These are phyloP conservation scores for Schizothecium vesticola DNA, from an alignment of 495 filamentous ascomycete genomes.

Conservation along the genomic window DNA sequence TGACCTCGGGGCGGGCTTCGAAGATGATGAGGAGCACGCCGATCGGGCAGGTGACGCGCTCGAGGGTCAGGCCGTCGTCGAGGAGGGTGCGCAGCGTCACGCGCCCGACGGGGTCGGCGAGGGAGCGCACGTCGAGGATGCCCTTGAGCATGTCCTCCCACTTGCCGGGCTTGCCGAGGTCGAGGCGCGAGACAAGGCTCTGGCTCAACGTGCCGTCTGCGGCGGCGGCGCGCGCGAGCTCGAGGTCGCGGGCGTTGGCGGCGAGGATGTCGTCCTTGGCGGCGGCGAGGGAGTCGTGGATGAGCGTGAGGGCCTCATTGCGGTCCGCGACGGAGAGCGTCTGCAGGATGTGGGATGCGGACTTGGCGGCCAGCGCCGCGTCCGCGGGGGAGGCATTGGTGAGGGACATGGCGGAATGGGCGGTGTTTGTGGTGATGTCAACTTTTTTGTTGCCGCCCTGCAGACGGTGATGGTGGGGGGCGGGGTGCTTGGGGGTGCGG, in stretches of 20 bases:
- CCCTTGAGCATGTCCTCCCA: conserved; percentile 98
- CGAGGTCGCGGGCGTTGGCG: conserved; percentile 80
- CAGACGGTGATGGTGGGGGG: not conserved
- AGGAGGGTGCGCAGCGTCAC: conserved; percentile 75
- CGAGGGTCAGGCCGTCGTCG: conserved; percentile 81
- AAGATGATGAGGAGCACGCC: conserved; percentile 96
- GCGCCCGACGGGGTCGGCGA: conserved; percentile 90
- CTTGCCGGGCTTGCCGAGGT: conserved; percentile 79
- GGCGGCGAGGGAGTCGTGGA: conserved; percentile 63
- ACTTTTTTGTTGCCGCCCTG: conserved; percentile 4
- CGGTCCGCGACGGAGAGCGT: conserved; percentile 59
- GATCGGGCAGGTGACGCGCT: conserved; percentile 87
- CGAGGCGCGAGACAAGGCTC: conserved; percentile 86
- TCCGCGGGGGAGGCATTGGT: conserved; percentile 65
- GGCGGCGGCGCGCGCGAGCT: conserved; percentile 64
- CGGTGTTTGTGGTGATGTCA: not conserved
- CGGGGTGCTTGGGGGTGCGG: not conserved
- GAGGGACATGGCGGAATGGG: conserved; percentile 56
- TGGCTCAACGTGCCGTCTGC: conserved; percentile 68
- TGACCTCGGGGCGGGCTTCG: conserved; percentile 95
- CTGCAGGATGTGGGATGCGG: conserved; percentile 64
- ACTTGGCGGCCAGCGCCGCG: conserved; percentile 62
- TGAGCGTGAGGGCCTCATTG: conserved; percentile 77
- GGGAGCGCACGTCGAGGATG: conserved; percentile 78
- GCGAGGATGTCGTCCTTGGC: conserved; percentile 71